Evolutionary conservation across 1,284 basidiomycete genomes (phyloP), one percentile per base, ranked within the genome.

Genomic region (Trichosporon sp.): DNA sequence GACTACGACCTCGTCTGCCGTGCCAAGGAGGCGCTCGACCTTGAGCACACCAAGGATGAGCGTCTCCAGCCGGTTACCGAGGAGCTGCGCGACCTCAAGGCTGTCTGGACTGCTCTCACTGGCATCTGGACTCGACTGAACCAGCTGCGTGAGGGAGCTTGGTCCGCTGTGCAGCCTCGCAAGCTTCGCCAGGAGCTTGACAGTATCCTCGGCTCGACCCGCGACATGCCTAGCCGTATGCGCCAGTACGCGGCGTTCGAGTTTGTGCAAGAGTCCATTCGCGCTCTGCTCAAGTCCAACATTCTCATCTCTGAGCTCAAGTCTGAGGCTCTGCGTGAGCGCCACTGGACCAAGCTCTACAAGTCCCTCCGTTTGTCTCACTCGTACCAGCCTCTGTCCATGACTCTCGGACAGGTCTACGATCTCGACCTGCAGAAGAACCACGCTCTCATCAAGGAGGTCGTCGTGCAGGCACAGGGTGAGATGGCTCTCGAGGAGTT

Each of bases 201-300:
- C 77, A 89, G 87, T 3, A 86, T 99, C 66, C 83, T 99, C 65
- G 87, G 88, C 29, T 94, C 93, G 34, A 98, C 95, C 21, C 95
- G 95, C 83, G 96, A 98, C 65, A 96, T 99, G 95, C 97, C 97
- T 0, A 97, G 93, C 64, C 88, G 95, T 68, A 99, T 99, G 97
- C 89, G 97, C 70, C 97, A 99, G 81, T 99, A 99, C 80, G 93
- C 95, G 9, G 97, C 97, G 0, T 99, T 98, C 78, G 97, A 99
- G 85, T 96, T 93, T 80, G 94, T 99, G 2, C 96, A 98, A 78
- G 96, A 99, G 64, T 87, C 91, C 21, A 86, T 99, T 68, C 88
- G 91, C 63, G 89, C 89, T 6, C 86, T 96, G 38, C 87, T 98
- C 75, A 98, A 98, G 85, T 90, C 92, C 65, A 98, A 98, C 80